Base-by-base conservation (phyloP, 2,329 filamentous ascomycete genomes). In the Ascochyta fabae region DNA sequence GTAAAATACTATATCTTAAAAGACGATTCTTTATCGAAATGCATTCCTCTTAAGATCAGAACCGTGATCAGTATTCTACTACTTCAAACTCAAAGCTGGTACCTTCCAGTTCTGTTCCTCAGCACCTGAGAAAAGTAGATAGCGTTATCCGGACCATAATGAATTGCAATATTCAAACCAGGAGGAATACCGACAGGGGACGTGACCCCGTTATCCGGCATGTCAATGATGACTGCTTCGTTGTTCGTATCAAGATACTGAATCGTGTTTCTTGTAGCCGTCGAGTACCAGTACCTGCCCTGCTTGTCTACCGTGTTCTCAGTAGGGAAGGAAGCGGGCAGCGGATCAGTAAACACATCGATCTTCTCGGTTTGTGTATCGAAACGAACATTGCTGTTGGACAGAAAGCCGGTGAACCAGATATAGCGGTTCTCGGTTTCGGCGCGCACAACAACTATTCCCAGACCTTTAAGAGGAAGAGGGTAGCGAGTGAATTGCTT, bases 101-200 rank as follows among this genome's bases (percentile, higher is more conserved):
- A 56, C 34, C 54, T 44, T n/a, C 58, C 58, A 41, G 58, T 55
- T 9, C 58, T 52, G 27, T 60, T 58, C 13, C 51, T 40, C 29
- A 60, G 15, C 9, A 60, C 48, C 22, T 60, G 58, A 19, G 54
- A 56, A 13, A 60, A 60, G 16, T 60, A 60, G 5, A 60, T 60
- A 10, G 48, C 54, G 31, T 58, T 54, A 13, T 57, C 57, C 29
- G 57, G 57, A 13, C 57, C 57, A 35, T 29, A 47, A 15, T 56
- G 53, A 23, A 60, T 51, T 9, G 57, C 53, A 38, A 60, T 60
- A 26, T 60, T 60, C 6, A 57, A 23, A 15, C 57, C 57, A 10
- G 49, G 53, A 27, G 53, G 53, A 23, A 59, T 45, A 26, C 56
- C 47, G 6, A 59, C 44, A 26, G 53, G 47, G 3, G 42, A 57